phyloP scores from a whole-genome alignment of 495 filamentous ascomycete genomes.

The Parachaetomium inaequale region DNA sequence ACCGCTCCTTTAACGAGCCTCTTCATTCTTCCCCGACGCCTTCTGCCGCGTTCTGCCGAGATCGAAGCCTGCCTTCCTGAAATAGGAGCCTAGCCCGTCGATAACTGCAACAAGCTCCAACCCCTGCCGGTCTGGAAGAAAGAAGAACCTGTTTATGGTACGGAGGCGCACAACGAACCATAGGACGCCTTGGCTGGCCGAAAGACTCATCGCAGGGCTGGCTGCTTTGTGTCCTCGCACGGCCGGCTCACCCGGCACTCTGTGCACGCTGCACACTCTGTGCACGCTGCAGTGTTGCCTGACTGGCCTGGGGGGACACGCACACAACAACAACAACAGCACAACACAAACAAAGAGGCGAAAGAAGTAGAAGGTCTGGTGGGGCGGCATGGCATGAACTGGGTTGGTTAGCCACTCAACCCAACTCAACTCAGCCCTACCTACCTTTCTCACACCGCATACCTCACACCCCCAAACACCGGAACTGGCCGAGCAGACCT shows the following conservation, averaged over 20 bases:
- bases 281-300: constrained; percentile 1
- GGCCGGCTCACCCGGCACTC: background rate
- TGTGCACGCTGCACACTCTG: background rate
- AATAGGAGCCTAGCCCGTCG: too few species aligned
- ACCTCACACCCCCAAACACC: background rate
- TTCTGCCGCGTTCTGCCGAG: background rate
- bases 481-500: background rate
- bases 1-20: background rate
- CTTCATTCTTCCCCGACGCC: background rate
- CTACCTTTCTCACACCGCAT: too few species aligned
- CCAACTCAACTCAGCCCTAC: background rate
- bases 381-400: background rate
- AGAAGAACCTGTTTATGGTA: background rate
- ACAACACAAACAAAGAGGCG: background rate
- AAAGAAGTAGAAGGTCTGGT: background rate
- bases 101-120: background rate
- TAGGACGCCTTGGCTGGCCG: background rate
- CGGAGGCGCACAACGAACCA: background rate
- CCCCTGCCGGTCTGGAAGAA: background rate
- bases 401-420: background rate
- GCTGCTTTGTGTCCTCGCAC: background rate
- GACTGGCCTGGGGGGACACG: background rate
- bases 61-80: background rate
- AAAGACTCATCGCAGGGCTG: constrained; percentile 4
- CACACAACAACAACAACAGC: background rate